Percentiles rank a stretch among this genome's conserved stretches.
Evolutionary conservation across 140 eudicot genomes (phyloP).

Genomic region (Flaveria floridana): DNA sequence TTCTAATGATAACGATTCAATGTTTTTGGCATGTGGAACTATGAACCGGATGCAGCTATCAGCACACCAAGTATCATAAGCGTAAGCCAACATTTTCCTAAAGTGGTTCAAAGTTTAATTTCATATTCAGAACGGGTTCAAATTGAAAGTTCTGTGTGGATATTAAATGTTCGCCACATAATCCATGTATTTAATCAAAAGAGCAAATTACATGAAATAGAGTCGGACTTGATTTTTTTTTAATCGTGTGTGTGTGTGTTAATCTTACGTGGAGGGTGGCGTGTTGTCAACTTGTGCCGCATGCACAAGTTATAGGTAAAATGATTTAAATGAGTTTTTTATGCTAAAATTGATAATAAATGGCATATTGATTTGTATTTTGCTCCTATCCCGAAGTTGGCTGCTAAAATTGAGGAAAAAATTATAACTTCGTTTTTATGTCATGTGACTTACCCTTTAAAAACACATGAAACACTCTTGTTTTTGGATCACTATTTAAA

Average conservation of each 20-base stretch:
- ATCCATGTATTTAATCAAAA: neutral
- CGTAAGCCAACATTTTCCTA: slow-evolving; percentile 59
- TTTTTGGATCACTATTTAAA: slow-evolving; percentile 10
- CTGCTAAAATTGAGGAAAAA: neutral
- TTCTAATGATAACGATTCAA: slow-evolving; percentile 31
- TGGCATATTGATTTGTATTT: neutral
- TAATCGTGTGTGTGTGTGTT: neutral
- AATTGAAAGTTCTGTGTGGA: slow-evolving; percentile 16
- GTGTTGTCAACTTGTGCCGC: neutral
- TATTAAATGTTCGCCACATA: neutral
- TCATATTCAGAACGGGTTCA: neutral
- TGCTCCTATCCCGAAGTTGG: neutral
- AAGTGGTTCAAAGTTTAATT: neutral
- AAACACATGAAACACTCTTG: neutral
- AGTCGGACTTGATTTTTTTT: neutral
- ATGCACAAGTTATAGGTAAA: slow-evolving; percentile 5
- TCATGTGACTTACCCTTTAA: neutral
- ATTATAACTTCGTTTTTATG: neutral
- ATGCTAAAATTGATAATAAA: neutral
- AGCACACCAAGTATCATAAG: slow-evolving; percentile 97
- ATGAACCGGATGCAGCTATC: slow-evolving; percentile 66
- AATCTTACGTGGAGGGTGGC: slow-evolving; percentile 3
- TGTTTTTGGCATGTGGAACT: slow-evolving; percentile 56
- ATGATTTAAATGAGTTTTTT: neutral
- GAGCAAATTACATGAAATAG: neutral